Evolutionary conservation across 179 eudicot species (phyloP).

Genomic region (Actinidia chinensis): DNA sequence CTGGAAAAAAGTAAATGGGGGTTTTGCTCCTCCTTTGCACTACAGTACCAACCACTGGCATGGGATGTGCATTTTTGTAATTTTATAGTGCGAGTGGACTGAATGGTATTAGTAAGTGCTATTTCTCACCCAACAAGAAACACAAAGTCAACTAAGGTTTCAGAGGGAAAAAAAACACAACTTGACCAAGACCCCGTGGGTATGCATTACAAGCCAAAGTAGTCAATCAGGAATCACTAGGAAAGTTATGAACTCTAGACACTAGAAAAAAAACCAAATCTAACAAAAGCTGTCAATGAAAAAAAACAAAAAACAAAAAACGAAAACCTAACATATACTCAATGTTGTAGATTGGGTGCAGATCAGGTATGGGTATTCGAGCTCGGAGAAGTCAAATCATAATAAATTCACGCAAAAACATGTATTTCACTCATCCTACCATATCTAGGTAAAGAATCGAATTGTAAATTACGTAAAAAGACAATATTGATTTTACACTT

Average conservation of each 20-base stretch:
- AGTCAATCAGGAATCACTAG: conserved; percentile 12
- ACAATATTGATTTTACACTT: no score
- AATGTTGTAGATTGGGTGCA: background rate
- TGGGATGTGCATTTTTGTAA: background rate
- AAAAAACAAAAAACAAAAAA: no score
- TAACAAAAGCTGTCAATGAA: background rate
- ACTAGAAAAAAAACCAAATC: background rate
- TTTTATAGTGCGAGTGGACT: background rate
- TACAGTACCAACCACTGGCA: background rate
- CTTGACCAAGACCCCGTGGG: background rate
- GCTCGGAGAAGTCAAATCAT: no score
- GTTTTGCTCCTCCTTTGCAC: no score
- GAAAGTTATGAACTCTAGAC: conserved; percentile 3
- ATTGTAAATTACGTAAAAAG: no score
- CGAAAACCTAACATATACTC: background rate
- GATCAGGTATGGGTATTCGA: no score
- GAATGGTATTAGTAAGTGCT: background rate
- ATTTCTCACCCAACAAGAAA: conserved; percentile 8
- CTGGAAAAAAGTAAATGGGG: no score
- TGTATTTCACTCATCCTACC: no score
- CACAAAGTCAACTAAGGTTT: conserved; percentile 28
- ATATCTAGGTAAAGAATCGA: no score
- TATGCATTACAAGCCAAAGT: no score
- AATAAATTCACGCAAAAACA: no score
- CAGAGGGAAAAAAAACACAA: background rate